Evolutionary conservation across 164 flowering plant species (phyloP), one percentile per base, ranked within the genome.

Genomic region (Vitis cinerea): DNA sequence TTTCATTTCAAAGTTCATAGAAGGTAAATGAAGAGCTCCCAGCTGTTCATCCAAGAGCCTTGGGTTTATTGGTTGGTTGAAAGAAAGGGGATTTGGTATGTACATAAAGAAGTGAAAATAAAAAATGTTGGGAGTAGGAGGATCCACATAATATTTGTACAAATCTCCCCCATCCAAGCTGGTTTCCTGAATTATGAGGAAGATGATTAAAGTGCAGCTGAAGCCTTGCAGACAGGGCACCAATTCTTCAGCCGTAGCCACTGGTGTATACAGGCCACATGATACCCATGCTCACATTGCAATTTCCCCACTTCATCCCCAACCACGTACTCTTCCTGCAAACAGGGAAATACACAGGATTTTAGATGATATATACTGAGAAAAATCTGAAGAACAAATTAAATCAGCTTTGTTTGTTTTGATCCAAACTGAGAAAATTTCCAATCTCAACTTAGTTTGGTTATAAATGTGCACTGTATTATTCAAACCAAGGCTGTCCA

Each of bases 191-290:
- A 53, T 30, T 50, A 54, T 0, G 47, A 51, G 1, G 65, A 56
- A 9, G 63, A 50, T 12, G 70, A 56, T 2, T 82, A 65, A 12
- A 83, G 72, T 55, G 79, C 83, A 10, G 86, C 96, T 5, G 84
- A 65, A 67, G 82, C 82, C 75, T 93, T 95, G 86, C 98, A 96
- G 68, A 96, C 83, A 0, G 99, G 97, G 77, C 99, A 93, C 99
- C 99, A 96, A 56, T 91, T 96, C 85, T 93, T 96, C 72, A 83
- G 76, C 72, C 78, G 82, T 69, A 96, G 80, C 99, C 99, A 96
- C 65, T 90, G 88, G 9, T 86, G 77, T 73, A 92, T 71, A 69
- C 99, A 96, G n/a, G 8, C 74, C 14, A 66, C 63, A 72, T 95
- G 99, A 71, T 81, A 95, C n/a, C 77, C 60, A 73, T 95, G 99